Conservation (phyloP, 2,329 filamentous ascomycete species). For the Hortaea werneckii region DNA sequence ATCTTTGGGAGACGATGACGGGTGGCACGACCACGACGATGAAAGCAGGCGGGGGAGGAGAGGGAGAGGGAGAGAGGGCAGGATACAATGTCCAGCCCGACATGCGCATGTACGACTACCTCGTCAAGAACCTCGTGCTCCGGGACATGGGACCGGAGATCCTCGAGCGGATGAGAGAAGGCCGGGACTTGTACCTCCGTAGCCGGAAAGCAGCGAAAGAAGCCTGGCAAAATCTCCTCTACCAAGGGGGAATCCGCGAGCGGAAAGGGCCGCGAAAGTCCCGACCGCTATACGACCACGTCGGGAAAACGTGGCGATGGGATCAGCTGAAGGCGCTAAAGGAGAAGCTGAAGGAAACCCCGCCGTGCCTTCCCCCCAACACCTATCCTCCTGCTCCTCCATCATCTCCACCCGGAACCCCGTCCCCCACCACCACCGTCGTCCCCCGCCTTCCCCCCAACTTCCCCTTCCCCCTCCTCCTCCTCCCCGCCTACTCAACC, state of each 20-base stretch:
- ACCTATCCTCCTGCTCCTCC: constrained; percentile 11
- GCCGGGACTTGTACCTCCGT: constrained; percentile 4
- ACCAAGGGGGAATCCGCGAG: not conserved
- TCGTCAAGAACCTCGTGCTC: constrained; percentile 19
- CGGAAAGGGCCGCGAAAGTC: not conserved
- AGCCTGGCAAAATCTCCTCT: constrained; percentile 1
- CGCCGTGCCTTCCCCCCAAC: no score
- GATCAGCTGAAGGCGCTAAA: not conserved
- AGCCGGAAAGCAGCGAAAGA: not conserved
- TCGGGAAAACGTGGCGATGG: not conserved
- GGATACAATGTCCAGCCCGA: constrained; percentile 48
- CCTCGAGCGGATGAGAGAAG: constrained; percentile 16
- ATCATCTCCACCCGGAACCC: constrained; percentile 12
- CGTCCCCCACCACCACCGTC: constrained; percentile 19
- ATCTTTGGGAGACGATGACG: constrained; percentile 52
- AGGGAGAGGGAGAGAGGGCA: no score
- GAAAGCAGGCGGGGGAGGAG: no score
- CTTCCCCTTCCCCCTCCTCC: no score
- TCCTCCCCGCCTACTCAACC: not conserved
- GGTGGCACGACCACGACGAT: constrained; percentile 29
- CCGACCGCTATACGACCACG: not conserved
- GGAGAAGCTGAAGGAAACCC: not conserved
- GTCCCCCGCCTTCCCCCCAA: constrained; percentile 10
- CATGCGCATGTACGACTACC: constrained; percentile 44
- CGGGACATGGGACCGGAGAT: constrained; percentile 10